phyloP scores from a whole-genome alignment of 768 basidiomycete genomes.

The Russula compacta region DNA sequence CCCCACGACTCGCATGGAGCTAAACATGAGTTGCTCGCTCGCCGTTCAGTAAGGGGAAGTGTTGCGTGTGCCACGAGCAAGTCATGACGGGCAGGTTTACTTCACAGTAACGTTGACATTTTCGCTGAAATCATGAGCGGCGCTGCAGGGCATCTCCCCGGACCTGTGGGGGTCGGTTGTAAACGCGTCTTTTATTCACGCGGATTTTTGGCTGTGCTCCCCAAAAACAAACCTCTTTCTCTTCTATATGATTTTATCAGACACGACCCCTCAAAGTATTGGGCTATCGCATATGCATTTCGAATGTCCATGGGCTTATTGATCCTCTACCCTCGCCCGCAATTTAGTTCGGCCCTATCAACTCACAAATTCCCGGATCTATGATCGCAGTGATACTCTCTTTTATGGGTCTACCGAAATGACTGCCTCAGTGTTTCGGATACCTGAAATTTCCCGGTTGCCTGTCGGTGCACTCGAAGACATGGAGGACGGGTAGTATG shows the following conservation, averaged over 20 bases:
- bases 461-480: background rate
- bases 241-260: background rate
- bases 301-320: background rate
- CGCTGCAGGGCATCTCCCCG: slow-evolving; percentile 9
- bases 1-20: no score
- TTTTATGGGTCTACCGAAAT: background rate
- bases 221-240: background rate
- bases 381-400: background rate
- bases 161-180: slow-evolving; percentile 14
- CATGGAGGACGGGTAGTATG: background rate
- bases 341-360: no score
- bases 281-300: background rate
- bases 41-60: no score
- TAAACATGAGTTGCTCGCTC: no score
- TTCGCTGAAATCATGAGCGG: background rate
- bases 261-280: background rate
- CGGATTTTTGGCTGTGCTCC: background rate
- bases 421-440: background rate
- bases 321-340: no score
- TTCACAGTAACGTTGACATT: no score
- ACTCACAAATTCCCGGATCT: no score
- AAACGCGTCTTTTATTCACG: slow-evolving; percentile 8
- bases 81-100: no score
- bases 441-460: no score
- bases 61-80: no score